phyloP scores from a whole-genome alignment of 176 grass and related monocot species.

The Alopecurus myosuroides region DNA sequence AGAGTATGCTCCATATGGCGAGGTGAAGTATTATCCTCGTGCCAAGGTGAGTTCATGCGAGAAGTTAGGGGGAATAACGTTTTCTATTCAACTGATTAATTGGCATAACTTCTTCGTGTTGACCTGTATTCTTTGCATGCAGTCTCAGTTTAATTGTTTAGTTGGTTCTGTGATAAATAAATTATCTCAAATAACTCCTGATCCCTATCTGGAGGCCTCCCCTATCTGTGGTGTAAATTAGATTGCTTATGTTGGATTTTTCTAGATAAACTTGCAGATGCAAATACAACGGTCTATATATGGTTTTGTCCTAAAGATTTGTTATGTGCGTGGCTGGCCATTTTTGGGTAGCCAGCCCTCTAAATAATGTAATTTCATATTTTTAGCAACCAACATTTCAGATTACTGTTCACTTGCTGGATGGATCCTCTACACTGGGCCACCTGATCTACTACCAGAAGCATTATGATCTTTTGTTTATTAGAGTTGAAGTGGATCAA shows the following conservation, averaged over 20 bases:
- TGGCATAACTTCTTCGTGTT: background rate
- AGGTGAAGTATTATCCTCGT: background rate
- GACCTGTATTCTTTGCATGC: background rate
- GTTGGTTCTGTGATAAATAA: background rate
- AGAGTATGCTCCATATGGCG: background rate
- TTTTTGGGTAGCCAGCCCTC: background rate
- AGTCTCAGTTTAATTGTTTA: background rate
- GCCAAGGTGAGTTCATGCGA: background rate
- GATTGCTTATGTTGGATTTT: background rate
- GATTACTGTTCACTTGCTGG: background rate
- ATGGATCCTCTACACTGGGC: background rate
- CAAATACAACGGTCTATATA: background rate
- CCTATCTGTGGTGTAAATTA: background rate
- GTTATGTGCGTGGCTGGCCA: background rate
- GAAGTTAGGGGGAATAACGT: background rate
- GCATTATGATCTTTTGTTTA: slow-evolving; percentile 1
- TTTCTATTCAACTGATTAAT: background rate
- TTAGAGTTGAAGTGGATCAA: background rate
- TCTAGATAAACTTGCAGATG: background rate
- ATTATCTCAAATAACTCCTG: background rate
- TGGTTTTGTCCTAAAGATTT: background rate
- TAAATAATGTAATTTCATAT: background rate
- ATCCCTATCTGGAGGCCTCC: background rate
- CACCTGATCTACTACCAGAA: background rate
- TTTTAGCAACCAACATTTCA: background rate